A percentile compares a stretch with the other conserved stretches of the same genome.
phyloP scores from a whole-genome alignment of 768 basidiomycete species.

The Tylopilus intermedius region DNA sequence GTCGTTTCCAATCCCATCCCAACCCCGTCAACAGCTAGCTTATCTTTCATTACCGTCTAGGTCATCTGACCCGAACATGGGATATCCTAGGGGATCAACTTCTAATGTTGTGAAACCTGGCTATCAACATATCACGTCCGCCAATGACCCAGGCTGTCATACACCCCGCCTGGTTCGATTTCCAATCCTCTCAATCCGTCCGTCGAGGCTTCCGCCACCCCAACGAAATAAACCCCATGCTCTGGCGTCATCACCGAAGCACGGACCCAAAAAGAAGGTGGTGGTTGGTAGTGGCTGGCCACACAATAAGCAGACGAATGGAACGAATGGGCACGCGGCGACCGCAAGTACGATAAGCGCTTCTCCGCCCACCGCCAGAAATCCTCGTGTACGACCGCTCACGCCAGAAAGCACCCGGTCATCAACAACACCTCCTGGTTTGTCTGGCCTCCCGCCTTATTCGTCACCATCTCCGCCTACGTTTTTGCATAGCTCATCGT shows the following conservation, averaged over 20 bases:
- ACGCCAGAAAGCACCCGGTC: conserved; percentile 32
- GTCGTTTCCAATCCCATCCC: conserved; percentile 12
- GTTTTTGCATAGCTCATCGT: conserved; percentile 30
- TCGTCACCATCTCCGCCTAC: conserved; percentile 33
- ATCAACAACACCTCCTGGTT: conserved; percentile 30
- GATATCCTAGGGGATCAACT: conserved; percentile 10
- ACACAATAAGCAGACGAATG: conserved; percentile 27
- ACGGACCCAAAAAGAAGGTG: conserved; percentile 19
- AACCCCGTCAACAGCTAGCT: conserved; percentile 8
- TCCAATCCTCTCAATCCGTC: conserved; percentile 53
- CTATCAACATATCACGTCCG: conserved; percentile 27
- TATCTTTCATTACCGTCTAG: conserved; percentile 15
- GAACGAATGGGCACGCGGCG: conserved; percentile 25
- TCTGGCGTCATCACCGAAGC: conserved; percentile 12
- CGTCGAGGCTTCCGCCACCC: conserved; percentile 33
- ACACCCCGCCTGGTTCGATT: conserved; percentile 38
- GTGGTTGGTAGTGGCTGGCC: conserved; percentile 51
- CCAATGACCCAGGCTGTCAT: conserved; percentile 31
- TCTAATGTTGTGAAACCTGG: conserved; percentile 20
- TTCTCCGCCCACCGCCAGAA: conserved; percentile 18
- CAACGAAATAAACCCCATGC: conserved; percentile 5
- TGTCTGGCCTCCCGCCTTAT: conserved; percentile 30
- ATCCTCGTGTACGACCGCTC: conserved; percentile 14
- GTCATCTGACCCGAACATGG: conserved; percentile 11
- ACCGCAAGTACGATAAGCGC: conserved; percentile 2